phyloP scores from a whole-genome alignment of 106 monocot species.

The Allium cepa region DNA sequence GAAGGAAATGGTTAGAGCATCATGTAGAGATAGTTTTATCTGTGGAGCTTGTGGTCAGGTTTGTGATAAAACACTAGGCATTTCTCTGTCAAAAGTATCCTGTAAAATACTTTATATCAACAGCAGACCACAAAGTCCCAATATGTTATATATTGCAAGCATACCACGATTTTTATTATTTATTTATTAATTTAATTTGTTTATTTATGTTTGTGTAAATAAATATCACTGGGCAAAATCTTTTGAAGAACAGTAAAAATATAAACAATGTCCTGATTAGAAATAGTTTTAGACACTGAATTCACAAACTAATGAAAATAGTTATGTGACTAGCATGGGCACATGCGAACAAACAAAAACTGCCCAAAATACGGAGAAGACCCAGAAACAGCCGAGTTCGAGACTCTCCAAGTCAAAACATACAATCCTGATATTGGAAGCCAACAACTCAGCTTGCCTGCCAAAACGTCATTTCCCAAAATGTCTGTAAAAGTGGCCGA shows the following conservation, averaged over 20 bases:
- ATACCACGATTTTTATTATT: too few relatives aligned
- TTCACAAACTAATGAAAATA: conserved; percentile 6
- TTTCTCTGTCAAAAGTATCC: background rate
- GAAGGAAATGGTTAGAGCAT: conserved; percentile 42
- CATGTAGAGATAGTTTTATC: conserved; percentile 73
- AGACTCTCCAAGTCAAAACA: conserved; percentile 21
- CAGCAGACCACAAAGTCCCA: too few relatives aligned
- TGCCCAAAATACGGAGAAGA: conserved; percentile 96
- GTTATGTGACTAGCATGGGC: conserved; percentile 53
- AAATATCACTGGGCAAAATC: too few relatives aligned
- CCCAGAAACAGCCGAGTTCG: conserved; percentile 42
- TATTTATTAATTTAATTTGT: too few relatives aligned
- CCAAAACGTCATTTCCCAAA: conserved; percentile 48
- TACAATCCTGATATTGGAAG: conserved; percentile 32
- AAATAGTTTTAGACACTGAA: too few relatives aligned
- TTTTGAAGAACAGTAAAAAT: too few relatives aligned
- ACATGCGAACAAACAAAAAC: conserved; percentile 98
- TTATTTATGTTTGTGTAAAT: too few relatives aligned
- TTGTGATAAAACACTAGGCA: conserved; percentile 4
- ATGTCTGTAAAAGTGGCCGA: conserved; percentile 13
- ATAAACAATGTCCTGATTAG: too few relatives aligned
- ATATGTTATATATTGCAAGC: too few relatives aligned
- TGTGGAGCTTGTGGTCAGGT: conserved; percentile 98
- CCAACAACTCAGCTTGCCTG: conserved; percentile 39
- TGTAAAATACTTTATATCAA: too few relatives aligned